These are phyloP conservation scores for Dysphania ambrosioides DNA, from an alignment of 148 eudicot genomes.

Conservation along the genomic window DNA sequence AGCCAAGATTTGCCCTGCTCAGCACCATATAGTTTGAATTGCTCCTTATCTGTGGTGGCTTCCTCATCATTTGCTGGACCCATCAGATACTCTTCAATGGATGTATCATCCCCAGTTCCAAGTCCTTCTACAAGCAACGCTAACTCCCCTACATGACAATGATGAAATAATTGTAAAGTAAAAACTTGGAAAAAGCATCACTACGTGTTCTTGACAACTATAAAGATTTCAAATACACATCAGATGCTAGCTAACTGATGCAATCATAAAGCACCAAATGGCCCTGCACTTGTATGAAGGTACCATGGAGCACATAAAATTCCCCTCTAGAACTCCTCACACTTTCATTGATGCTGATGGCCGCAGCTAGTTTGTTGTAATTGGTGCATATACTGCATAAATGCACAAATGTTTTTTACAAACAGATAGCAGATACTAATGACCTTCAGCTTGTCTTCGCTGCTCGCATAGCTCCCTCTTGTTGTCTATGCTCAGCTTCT, in stretches of 20 bases:
- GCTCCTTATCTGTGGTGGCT: conserved; percentile 50
- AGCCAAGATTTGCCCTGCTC: conserved; percentile 81
- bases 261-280: background rate
- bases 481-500: background rate
- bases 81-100: conserved; percentile 77
- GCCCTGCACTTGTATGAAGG: background rate
- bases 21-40: conserved; percentile 67
- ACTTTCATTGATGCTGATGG: background rate
- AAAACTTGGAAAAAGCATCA: background rate
- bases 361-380: background rate
- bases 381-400: too few species aligned
- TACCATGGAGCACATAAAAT: background rate
- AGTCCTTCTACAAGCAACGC: conserved; percentile 79
- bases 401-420: too few species aligned
- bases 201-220: background rate
- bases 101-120: conserved; percentile 58
- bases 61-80: conserved; percentile 56
- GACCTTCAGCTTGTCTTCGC: background rate
- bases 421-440: background rate
- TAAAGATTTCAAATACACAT: background rate
- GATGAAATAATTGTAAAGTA: background rate
- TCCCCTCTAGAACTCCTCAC: background rate
- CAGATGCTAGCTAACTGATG: background rate
- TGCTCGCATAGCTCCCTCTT: background rate
- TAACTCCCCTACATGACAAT: conserved; percentile 64